Conservation (phyloP, 441 rosid species). For the Brassica hybrid region DNA sequence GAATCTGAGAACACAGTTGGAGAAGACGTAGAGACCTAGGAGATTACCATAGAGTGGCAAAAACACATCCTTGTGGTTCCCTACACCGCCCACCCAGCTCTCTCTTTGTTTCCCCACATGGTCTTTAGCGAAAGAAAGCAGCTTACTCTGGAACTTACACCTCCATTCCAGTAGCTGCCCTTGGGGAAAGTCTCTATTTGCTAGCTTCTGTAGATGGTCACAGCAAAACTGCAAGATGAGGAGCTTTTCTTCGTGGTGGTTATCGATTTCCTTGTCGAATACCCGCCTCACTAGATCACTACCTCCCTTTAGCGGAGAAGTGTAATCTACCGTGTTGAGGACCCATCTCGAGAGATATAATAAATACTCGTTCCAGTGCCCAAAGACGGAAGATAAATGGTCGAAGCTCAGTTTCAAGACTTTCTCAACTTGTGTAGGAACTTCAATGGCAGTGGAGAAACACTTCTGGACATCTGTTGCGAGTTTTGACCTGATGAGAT, state of each 20-base stretch:
- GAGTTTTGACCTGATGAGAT: conserved; percentile 72
- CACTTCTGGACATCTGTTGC: conserved; percentile 73
- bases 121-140: conserved; percentile 61
- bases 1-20: conserved; percentile 59
- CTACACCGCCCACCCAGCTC: conserved; percentile 83
- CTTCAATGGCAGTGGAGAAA: conserved; percentile 51
- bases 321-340: conserved; percentile 54
- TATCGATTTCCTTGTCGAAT: conserved; percentile 95
- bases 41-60: conserved; percentile 80
- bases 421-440: conserved; percentile 85
- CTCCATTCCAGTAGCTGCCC: conserved; percentile 64
- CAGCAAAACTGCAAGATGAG: conserved; percentile 86
- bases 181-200: conserved; percentile 37
- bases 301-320: conserved; percentile 42
- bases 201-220: conserved; percentile 63
- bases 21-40: conserved; percentile 77
- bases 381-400: conserved; percentile 73
- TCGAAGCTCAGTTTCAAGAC: conserved; percentile 79
- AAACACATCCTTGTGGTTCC: conserved; percentile 94
- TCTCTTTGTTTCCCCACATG: conserved; percentile 48
- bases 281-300: conserved; percentile 86
- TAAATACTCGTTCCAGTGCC: conserved; percentile 82
- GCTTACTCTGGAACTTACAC: conserved; percentile 54
- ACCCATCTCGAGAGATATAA: conserved; percentile 71
- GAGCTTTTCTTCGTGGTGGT: conserved; percentile 95